phyloP scores from a whole-genome alignment of 371 early-diverging fungal genomes.

The Thermomucor indicae-seudaticae region DNA sequence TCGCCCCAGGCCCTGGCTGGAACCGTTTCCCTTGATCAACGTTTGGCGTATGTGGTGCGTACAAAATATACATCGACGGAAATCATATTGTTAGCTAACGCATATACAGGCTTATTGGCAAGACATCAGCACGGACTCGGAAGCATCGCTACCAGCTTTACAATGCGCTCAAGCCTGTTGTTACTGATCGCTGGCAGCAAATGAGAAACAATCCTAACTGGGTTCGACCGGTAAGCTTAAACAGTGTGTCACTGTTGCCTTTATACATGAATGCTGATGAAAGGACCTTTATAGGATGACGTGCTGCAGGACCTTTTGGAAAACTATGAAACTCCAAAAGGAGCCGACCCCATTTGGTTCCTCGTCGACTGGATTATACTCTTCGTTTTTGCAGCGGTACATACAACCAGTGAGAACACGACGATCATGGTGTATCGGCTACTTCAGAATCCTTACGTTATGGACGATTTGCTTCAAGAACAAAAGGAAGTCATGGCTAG shows the following conservation, averaged over 20 bases:
- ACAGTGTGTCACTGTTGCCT: too few species aligned
- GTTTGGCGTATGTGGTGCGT: slow-evolving; percentile 12
- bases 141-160: background rate
- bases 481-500: slow-evolving; percentile 31
- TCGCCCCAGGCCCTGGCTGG: slow-evolving; percentile 7
- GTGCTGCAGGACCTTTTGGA: slow-evolving; percentile 20
- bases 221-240: slow-evolving; percentile 9
- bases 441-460: slow-evolving; percentile 32
- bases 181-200: background rate
- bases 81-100: background rate
- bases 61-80: background rate
- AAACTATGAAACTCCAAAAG: background rate
- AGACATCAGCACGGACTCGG: background rate
- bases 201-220: slow-evolving; percentile 2
- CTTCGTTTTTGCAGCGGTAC: slow-evolving; percentile 36
- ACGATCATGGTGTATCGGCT: slow-evolving; percentile 36
- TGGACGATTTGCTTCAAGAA: slow-evolving; percentile 38
- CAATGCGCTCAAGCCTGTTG: slow-evolving; percentile 1
- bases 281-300: slow-evolving; percentile 8
- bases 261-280: background rate
- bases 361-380: slow-evolving; percentile 13
- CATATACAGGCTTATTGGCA: slow-evolving; percentile 5
- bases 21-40: slow-evolving; percentile 8
- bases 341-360: background rate
- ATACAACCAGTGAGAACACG: slow-evolving; percentile 31